A percentile compares a stretch with the other conserved stretches of the same genome.
Conservation (phyloP, 768 basidiomycete species). For the Lactarius pseudohatsudake region DNA sequence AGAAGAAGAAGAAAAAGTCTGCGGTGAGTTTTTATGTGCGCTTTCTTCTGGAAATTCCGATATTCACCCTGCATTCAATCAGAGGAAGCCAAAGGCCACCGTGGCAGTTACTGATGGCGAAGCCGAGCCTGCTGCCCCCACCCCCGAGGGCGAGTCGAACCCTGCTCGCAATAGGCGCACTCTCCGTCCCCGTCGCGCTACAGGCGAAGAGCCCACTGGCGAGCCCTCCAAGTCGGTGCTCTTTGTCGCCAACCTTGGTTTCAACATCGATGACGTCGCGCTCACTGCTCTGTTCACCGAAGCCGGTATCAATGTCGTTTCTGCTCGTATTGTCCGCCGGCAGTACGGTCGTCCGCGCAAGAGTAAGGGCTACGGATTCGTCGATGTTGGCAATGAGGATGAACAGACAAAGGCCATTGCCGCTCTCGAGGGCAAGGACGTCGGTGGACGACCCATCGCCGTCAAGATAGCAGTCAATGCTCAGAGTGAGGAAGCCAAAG, state of each 20-base stretch:
- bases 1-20: constrained; percentile 80
- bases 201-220: constrained; percentile 80
- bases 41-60: constrained; percentile 32
- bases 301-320: constrained; percentile 75
- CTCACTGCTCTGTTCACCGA: constrained; percentile 83
- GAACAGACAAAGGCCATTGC: constrained; percentile 92
- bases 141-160: constrained; percentile 39
- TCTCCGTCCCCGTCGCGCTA: constrained; percentile 62
- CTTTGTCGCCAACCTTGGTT: constrained; percentile 98
- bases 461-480: constrained; percentile 96
- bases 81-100: constrained; percentile 47
- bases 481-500: constrained; percentile 46
- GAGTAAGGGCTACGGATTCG: constrained; percentile 98
- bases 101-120: constrained; percentile 38
- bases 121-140: constrained; percentile 40
- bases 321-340: constrained; percentile 87
- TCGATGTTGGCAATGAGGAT: constrained; percentile 87
- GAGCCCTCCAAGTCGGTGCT: constrained; percentile 88
- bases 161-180: constrained; percentile 58
- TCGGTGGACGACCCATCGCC: constrained; percentile 81
- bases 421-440: constrained; percentile 81
- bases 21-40: constrained; percentile 39
- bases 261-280: constrained; percentile 84
- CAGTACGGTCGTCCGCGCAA: constrained; percentile 81
- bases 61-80: constrained; percentile 45